Conservation (phyloP, 768 basidiomycete genomes). For the Albatrellus ellisii region DNA sequence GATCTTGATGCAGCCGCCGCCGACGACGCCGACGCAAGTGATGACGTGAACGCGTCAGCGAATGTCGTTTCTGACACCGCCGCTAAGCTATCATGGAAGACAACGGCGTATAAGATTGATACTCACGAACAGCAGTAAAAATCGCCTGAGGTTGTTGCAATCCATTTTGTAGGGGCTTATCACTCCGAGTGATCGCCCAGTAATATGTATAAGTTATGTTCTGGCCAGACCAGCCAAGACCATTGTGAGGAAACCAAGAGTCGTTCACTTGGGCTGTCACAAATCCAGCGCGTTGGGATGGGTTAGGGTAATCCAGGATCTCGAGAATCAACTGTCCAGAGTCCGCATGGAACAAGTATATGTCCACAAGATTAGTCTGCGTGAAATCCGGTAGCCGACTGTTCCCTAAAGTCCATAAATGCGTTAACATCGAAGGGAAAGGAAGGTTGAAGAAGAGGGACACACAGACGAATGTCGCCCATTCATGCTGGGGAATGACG, state of each 20-base stretch:
- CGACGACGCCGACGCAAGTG: constrained; percentile 30
- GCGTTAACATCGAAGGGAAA: constrained; percentile 9
- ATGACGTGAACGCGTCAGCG: constrained; percentile 50
- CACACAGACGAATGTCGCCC: constrained; percentile 72
- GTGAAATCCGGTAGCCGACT: constrained; percentile 52
- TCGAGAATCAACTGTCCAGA: constrained; percentile 36
- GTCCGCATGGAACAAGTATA: constrained; percentile 70
- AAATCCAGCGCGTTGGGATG: constrained; percentile 40
- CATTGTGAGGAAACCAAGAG: constrained; percentile 53
- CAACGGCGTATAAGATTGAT: background rate
- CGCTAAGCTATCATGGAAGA: constrained; percentile 10
- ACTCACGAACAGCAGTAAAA: constrained; percentile 75
- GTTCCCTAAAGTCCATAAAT: constrained; percentile 43
- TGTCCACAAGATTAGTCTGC: constrained; percentile 51
- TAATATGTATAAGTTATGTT: constrained; percentile 58
- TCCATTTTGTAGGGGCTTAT: constrained; percentile 40
- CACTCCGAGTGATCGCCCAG: constrained; percentile 61
- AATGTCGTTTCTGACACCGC: constrained; percentile 52
- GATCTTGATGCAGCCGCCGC: constrained; percentile 24
- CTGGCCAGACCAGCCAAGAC: constrained; percentile 29
- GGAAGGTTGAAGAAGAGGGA: constrained; percentile 18
- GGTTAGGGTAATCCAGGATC: constrained; percentile 28
- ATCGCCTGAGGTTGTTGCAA: constrained; percentile 53
- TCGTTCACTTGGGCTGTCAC: constrained; percentile 52
- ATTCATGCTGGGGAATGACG: constrained; percentile 57